Base-by-base conservation (phyloP, 306 rosid genomes). In the Prunus kanzakura region DNA sequence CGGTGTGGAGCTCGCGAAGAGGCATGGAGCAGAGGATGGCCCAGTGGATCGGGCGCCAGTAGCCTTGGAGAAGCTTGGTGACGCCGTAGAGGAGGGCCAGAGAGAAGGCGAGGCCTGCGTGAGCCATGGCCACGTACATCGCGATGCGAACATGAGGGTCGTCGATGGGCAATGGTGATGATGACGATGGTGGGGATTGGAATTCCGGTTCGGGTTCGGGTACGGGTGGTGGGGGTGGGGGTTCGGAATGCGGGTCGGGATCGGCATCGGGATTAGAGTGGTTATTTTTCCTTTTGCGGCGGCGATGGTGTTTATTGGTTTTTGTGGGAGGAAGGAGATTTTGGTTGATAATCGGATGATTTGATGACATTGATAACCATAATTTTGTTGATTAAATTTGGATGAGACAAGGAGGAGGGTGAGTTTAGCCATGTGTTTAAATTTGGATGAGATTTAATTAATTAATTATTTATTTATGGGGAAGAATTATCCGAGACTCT, bases 91-190 rank as follows among this genome's bases (percentile, higher is more conserved):
- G 76, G 61, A 80, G 74, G 4, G 76, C 76, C 6, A 80, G 47
- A 0, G 72, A 79, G 72, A 81, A 67, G 10, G 77, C 84, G 11
- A 81, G 80, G 32, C 73, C 84, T 3, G 77, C 84, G 46, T 75
- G 84, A n/a, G 80, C 84, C 80, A 70, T 64, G 23, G 84, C 84
- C 43, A 81, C 80, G 72, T 81, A 75, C 76, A 81, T 69, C 27
- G 80, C 84, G 12, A 75, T 62, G 50, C 80, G 73, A 3, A 80
- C 57, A 13, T 80, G 67, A 9, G 80, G 80, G 27, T 56, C 62
- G 43, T 80, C 80, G 18, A 38, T 61, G 1, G 57, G 72, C 58
- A 74, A n/a, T 9, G 67, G 25, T 25, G 60, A 9, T 50, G 73
- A 32, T 29, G 62, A 20, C 25, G 62, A 8, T 20, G 62, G 20